phyloP scores from a whole-genome alignment of 495 filamentous ascomycete species.

The Penicillium cosmopolitanum region DNA sequence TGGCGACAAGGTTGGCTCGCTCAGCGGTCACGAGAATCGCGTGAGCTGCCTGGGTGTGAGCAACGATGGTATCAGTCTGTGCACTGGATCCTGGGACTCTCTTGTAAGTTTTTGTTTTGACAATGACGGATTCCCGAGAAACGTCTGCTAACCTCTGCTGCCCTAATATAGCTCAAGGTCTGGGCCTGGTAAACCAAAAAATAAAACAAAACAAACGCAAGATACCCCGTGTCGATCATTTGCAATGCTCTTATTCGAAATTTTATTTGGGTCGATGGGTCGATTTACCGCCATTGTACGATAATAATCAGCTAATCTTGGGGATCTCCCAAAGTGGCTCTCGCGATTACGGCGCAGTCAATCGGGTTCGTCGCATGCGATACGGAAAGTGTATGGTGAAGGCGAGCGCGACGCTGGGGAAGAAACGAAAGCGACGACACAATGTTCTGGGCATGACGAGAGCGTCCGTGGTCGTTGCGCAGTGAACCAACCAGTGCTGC shows the following conservation, averaged over 20 bases:
- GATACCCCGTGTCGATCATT: constrained; percentile 53
- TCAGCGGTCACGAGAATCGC: constrained; percentile 97
- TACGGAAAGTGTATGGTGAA: constrained; percentile 32
- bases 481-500: neutral
- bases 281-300: constrained; percentile 49
- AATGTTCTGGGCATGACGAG: constrained; percentile 31
- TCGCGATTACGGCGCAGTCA: constrained; percentile 40
- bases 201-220: constrained; percentile 38
- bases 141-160: constrained; percentile 20
- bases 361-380: constrained; percentile 31
- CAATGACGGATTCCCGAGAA: constrained; percentile 7
- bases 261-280: constrained; percentile 40
- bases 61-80: constrained; percentile 98
- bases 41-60: constrained; percentile 98
- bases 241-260: constrained; percentile 46
- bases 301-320: constrained; percentile 45
- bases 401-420: constrained; percentile 29
- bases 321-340: constrained; percentile 25
- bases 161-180: constrained; percentile 70
- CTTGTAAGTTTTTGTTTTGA: constrained; percentile 67
- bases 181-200: constrained; percentile 70
- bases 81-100: constrained; percentile 99
- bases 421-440: constrained; percentile 40
- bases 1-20: constrained; percentile 93
- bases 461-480: constrained; percentile 11